Evolutionary conservation across 768 basidiomycete genomes (phyloP).

Genomic region (Mrakia blollopis): DNA sequence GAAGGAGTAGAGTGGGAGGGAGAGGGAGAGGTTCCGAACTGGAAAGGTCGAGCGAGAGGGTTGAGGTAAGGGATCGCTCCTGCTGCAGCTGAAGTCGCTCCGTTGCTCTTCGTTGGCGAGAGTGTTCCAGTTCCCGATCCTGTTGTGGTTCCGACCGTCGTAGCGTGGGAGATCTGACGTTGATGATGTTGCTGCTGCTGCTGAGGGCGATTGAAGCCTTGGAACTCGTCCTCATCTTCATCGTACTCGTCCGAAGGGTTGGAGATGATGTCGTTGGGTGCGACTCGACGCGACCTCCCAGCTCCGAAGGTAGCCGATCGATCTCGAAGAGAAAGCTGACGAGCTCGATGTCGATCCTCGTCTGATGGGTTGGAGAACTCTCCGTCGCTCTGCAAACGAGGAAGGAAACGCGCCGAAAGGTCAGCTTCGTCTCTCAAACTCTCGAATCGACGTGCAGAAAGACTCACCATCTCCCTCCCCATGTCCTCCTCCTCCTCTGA

Average conservation of each 20-base stretch:
- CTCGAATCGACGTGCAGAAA: background rate
- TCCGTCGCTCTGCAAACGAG: background rate
- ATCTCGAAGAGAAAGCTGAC: background rate
- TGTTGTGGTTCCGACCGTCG: background rate
- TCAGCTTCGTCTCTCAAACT: background rate
- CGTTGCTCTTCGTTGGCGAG: constrained; percentile 5
- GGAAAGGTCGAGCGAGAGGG: constrained; percentile 15
- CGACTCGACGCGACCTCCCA: background rate
- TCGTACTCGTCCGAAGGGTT: constrained; percentile 26
- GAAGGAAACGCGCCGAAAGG: background rate
- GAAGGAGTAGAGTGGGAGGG: background rate
- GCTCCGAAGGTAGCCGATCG: background rate
- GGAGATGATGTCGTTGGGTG: constrained; percentile 11
- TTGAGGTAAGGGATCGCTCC: constrained; percentile 11
- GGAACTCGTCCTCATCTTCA: background rate
- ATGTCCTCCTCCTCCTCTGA: background rate
- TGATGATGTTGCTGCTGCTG: background rate
- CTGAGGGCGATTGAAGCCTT: background rate
- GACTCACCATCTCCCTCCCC: background rate
- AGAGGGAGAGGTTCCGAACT: background rate
- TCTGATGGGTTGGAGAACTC: constrained; percentile 15
- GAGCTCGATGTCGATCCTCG: constrained; percentile 12
- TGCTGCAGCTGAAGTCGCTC: no score
- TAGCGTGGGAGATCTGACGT: background rate
- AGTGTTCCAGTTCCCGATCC: background rate